Percentiles rank a stretch among this genome's conserved stretches.
phyloP scores from a whole-genome alignment of 2,329 filamentous ascomycete species.

The Keithomyces neogunnii region DNA sequence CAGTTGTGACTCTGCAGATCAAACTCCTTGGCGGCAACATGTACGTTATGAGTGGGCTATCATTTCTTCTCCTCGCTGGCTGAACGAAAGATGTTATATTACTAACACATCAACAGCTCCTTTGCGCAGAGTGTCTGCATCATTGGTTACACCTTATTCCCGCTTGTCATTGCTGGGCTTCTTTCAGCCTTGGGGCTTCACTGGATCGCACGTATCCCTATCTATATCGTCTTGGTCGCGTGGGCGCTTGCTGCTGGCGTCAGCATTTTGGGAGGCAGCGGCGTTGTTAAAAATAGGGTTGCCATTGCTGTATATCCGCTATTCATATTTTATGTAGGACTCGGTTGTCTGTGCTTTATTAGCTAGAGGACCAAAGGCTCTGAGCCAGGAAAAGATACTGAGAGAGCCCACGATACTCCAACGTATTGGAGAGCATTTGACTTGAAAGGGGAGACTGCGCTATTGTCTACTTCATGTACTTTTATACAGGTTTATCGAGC shows the following conservation, averaged over 20 bases:
- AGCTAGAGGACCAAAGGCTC: slow-evolving; percentile 45
- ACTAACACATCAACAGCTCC: slow-evolving; percentile 48
- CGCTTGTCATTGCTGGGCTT: slow-evolving; percentile 84
- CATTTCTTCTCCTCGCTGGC: not conserved
- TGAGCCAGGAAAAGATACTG: not conserved
- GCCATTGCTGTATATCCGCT: slow-evolving; percentile 90
- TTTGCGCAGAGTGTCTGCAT: slow-evolving; percentile 98
- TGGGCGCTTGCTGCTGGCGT: slow-evolving; percentile 95
- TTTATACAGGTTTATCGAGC: too few relatives aligned
- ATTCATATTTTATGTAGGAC: slow-evolving; percentile 86
- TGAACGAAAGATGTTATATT: not conserved
- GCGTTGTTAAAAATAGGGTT: slow-evolving; percentile 90
- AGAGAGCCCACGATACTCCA: not conserved
- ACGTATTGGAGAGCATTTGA: not conserved
- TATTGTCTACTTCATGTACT: too few relatives aligned
- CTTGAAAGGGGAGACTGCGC: too few relatives aligned
- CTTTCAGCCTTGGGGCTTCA: slow-evolving; percentile 77
- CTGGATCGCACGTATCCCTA: slow-evolving; percentile 75
- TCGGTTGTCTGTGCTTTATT: slow-evolving; percentile 95
- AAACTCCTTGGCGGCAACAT: slow-evolving; percentile 94
- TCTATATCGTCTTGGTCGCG: slow-evolving; percentile 78
- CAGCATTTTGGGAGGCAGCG: slow-evolving; percentile 90
- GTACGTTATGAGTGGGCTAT: slow-evolving; percentile 46
- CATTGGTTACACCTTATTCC: slow-evolving; percentile 97
- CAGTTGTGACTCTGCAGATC: slow-evolving; percentile 95